A percentile compares a stretch with the other conserved stretches of the same genome.
Conservation (phyloP, 306 rosid species). For the Notholithocarpus densiflorus region DNA sequence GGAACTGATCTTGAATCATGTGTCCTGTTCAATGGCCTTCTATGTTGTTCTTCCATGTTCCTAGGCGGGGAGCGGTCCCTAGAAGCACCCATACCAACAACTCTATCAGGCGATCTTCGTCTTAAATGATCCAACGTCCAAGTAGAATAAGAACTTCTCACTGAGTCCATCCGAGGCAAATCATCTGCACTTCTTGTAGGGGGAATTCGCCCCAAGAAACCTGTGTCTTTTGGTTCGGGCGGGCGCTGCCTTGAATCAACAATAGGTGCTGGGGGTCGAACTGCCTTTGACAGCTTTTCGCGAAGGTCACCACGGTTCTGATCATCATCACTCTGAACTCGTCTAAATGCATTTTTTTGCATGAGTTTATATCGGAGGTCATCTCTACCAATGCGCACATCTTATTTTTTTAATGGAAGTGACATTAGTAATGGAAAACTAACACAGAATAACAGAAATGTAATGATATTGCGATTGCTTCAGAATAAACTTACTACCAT, state of each 20-base stretch:
- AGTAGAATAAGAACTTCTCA: slow-evolving; percentile 68
- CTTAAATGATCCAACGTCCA: slow-evolving; percentile 73
- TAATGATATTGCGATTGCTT: slow-evolving; percentile 25
- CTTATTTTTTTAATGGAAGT: slow-evolving; percentile 27
- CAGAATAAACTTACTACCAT: slow-evolving; percentile 49
- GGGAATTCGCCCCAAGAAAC: slow-evolving; percentile 46
- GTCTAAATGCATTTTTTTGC: slow-evolving; percentile 58
- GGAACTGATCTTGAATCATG: slow-evolving; percentile 51
- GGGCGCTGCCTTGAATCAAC: slow-evolving; percentile 30
- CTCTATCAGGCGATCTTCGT: slow-evolving; percentile 48
- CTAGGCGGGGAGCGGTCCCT: slow-evolving; percentile 40
- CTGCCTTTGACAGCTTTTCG: slow-evolving; percentile 71
- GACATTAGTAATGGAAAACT: slow-evolving; percentile 19
- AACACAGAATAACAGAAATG: slow-evolving; percentile 20
- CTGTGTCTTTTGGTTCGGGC: slow-evolving; percentile 47
- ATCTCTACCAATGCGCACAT: slow-evolving; percentile 50
- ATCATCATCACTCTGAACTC: slow-evolving; percentile 38
- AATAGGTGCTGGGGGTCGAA: slow-evolving; percentile 25
- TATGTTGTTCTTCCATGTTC: slow-evolving; percentile 32
- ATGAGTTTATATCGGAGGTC: slow-evolving; percentile 88
- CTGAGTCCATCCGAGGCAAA: slow-evolving; percentile 54
- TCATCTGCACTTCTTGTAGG: slow-evolving; percentile 61
- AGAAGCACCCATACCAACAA: slow-evolving; percentile 29
- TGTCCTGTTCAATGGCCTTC: slow-evolving; percentile 56
- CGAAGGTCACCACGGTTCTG: slow-evolving; percentile 70